Evolutionary conservation across 2,329 filamentous ascomycete genomes (phyloP).

Genomic region (Aspergillus sp.): DNA sequence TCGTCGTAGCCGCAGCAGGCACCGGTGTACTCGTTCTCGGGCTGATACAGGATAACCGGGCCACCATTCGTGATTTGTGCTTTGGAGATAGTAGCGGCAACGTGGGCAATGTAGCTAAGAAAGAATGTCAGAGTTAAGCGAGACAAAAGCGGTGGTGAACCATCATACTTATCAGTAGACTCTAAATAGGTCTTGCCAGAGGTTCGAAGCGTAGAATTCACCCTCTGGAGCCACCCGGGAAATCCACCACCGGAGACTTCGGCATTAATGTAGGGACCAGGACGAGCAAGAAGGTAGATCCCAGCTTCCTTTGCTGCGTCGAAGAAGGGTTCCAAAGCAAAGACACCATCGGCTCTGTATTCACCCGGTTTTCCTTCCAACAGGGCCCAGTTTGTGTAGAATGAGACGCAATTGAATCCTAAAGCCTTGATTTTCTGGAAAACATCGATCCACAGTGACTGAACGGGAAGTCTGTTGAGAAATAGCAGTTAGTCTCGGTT

Average conservation of each 20-base stretch:
- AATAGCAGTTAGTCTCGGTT: no score
- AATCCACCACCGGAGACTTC: constrained; percentile 73
- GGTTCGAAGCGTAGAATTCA: constrained; percentile 62
- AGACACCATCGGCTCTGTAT: constrained; percentile 67
- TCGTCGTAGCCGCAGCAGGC: constrained; percentile 40
- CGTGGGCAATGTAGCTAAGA: constrained; percentile 54
- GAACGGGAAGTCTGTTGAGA: constrained; percentile 51
- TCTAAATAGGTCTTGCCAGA: constrained; percentile 57
- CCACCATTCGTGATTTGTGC: constrained; percentile 80
- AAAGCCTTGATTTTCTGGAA: constrained; percentile 80
- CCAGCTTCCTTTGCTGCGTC: constrained; percentile 68
- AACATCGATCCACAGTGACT: constrained; percentile 63
- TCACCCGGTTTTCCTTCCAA: constrained; percentile 68
- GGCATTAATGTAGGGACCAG: constrained; percentile 74
- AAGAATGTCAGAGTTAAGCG: background rate
- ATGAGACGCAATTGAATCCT: constrained; percentile 74
- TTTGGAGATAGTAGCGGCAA: constrained; percentile 64
- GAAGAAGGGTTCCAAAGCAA: constrained; percentile 70
- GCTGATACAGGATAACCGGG: constrained; percentile 72
- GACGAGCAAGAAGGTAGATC: constrained; percentile 69
- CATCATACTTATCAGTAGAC: constrained; percentile 59
- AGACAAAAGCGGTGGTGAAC: no score
- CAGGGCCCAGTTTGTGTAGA: constrained; percentile 75
- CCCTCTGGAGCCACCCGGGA: constrained; percentile 71
- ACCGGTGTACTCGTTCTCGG: constrained; percentile 73